Evolutionary conservation across 2,329 filamentous ascomycete genomes (phyloP), one percentile per base, ranked within the genome.

Genomic region (Emericellopsis atlantica): DNA sequence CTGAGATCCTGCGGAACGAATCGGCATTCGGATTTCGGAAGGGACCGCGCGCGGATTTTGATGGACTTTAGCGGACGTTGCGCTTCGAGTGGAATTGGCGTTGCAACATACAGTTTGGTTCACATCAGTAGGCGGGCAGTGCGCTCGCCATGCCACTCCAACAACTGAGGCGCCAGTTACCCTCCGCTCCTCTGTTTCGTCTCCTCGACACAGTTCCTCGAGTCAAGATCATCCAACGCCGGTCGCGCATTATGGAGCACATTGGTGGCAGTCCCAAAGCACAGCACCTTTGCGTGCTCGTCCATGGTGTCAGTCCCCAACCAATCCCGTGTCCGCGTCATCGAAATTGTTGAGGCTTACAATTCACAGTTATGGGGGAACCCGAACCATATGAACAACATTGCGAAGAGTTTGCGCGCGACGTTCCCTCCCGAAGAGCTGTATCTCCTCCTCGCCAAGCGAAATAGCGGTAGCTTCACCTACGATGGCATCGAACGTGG

Each of bases 231-330:
- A 35, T 35, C 9, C 32, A 35, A 35, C 32, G n/a, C 18, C 32
- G 18, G n/a, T 7, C 18, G 7, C 32, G 16, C 39, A 39, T 16
- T 6, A 43, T 43, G 42, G 33, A 32, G 47, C 67, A 67, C 52
- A 67, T 62, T 44, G 72, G 74, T 47, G 71, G 71, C 47, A 69
- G 61, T 52, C 40, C 55, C 36, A 62, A 71, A 44, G 77, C 80
- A 37, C 70, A 82, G 48, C 84, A 89, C 57, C 74, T 90, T 46
- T 83, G 79, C 52, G 81, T 90, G 34, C 68, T 90, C 36, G 79
- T 88, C 40, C 84, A 90, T 55, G 76, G 84, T 63, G 79, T 84
- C 73, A 58, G 74, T 59, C 26, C 18, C 31, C 21, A 18, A 21
- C 18, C 15, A 16, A 23, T 22, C 15, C 21, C 22, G 22, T 39